Percentiles rank a stretch among this genome's conserved stretches.
phyloP scores from a whole-genome alignment of 768 basidiomycete genomes.

The Pulveroboletus sp. region DNA sequence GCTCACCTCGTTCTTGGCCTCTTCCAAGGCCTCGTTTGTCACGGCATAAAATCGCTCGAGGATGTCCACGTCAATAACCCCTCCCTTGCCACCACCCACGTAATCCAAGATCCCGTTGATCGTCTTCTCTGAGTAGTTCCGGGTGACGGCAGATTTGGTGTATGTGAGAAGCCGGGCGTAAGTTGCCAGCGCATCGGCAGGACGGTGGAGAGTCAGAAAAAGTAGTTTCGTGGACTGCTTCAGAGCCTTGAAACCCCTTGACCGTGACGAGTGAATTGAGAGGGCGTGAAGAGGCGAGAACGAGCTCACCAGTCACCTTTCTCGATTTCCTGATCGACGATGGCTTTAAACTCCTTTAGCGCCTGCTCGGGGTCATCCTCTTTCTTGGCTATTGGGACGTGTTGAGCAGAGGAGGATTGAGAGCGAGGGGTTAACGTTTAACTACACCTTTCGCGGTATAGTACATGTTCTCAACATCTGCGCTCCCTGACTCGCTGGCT shows the following conservation, averaged over 20 bases:
- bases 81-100: slow-evolving; percentile 85
- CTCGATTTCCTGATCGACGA: slow-evolving; percentile 88
- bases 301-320: slow-evolving; percentile 83
- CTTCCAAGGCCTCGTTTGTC: slow-evolving; percentile 83
- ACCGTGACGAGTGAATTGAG: background rate
- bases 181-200: slow-evolving; percentile 78
- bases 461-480: slow-evolving; percentile 97
- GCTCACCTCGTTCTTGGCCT: slow-evolving; percentile 91
- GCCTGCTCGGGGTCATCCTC: slow-evolving; percentile 93
- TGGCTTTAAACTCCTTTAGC: slow-evolving; percentile 80
- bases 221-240: slow-evolving; percentile 96
- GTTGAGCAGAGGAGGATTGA: background rate
- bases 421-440: background rate
- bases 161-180: slow-evolving; percentile 87
- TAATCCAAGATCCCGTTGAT: slow-evolving; percentile 99
- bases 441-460: slow-evolving; percentile 91
- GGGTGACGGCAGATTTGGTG: slow-evolving; percentile 92
- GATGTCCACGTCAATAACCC: slow-evolving; percentile 73
- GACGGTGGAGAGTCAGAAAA: slow-evolving; percentile 73
- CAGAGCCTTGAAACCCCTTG: slow-evolving; percentile 97
- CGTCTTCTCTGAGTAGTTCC: slow-evolving; percentile 96
- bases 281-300: background rate
- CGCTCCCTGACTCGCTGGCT: slow-evolving; percentile 71
- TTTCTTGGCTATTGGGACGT: slow-evolving; percentile 62
- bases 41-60: slow-evolving; percentile 94